phyloP scores from a whole-genome alignment of 2,329 filamentous ascomycete genomes.

The Aureobasidium leucospermi region DNA sequence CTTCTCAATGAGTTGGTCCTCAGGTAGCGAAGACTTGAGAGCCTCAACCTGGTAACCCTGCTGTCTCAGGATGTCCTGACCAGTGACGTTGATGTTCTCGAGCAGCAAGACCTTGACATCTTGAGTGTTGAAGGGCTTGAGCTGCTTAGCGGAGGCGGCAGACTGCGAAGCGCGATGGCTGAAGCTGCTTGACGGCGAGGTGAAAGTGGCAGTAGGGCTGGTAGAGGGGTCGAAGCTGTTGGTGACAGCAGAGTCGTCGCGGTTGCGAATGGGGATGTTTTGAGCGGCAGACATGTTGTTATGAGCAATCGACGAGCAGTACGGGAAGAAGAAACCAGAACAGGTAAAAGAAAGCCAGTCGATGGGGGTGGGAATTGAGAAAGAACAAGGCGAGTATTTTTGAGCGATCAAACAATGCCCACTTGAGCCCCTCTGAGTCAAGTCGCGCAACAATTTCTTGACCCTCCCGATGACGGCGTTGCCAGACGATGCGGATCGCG shows the following conservation, averaged over 20 bases:
- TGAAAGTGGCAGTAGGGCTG: conserved; percentile 60
- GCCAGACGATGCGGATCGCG: background rate
- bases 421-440: background rate
- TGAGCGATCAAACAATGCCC: background rate
- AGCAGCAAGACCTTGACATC: conserved; percentile 94
- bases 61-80: conserved; percentile 68
- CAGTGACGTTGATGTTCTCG: conserved; percentile 92
- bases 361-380: background rate
- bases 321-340: background rate
- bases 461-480: conserved; percentile 4
- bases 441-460: conserved; percentile 2
- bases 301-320: background rate
- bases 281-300: conserved; percentile 26
- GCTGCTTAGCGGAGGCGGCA: conserved; percentile 55
- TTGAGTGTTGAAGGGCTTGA: conserved; percentile 92
- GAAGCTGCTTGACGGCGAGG: conserved; percentile 60
- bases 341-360: background rate
- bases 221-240: conserved; percentile 30
- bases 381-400: background rate
- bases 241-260: conserved; percentile 26
- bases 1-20: conserved; percentile 93
- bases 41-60: conserved; percentile 97
- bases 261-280: conserved; percentile 28
- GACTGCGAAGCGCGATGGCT: conserved; percentile 32
- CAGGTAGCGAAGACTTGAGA: conserved; percentile 79